These are phyloP conservation scores for Lanmaoa rubissima DNA, from an alignment of 768 basidiomycete genomes.

Conservation along the genomic window DNA sequence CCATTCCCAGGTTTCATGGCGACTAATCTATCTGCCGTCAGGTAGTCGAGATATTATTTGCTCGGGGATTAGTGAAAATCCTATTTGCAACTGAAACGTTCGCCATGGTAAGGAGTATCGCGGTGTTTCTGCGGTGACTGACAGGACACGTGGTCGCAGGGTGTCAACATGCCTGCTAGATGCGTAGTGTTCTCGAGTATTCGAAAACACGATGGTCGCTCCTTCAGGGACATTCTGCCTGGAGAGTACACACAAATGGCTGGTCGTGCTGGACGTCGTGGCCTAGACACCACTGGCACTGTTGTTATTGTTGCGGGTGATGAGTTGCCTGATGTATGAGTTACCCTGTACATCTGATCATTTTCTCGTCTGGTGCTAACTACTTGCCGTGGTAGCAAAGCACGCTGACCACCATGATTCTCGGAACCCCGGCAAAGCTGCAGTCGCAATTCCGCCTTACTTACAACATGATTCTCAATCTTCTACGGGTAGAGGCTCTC, in stretches of 20 bases:
- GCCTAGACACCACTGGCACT: constrained; percentile 91
- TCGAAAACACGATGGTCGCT: constrained; percentile 92
- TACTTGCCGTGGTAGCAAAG: constrained; percentile 49
- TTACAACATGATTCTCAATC: constrained; percentile 98
- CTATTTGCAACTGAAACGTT: constrained; percentile 99
- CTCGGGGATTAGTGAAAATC: constrained; percentile 92
- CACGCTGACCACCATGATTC: constrained; percentile 83
- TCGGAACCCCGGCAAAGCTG: constrained; percentile 89
- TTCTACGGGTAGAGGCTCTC: constrained; percentile 93
- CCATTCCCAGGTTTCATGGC: neutral
- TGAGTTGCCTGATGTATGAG: constrained; percentile 76
- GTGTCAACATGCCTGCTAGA: constrained; percentile 98
- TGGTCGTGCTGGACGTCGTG: constrained; percentile 94
- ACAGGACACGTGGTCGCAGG: constrained; percentile 45
- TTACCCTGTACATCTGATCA: constrained; percentile 6
- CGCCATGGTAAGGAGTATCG: constrained; percentile 71
- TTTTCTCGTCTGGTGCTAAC: neutral
- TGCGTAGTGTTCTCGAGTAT: constrained; percentile 96
- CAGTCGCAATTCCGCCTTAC: constrained; percentile 96
- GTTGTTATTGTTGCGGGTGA: constrained; percentile 88
- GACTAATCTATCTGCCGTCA: constrained; percentile 31
- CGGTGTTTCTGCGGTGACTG: constrained; percentile 7
- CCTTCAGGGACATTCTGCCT: constrained; percentile 85
- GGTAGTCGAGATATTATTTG: constrained; percentile 96
- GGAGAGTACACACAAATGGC: constrained; percentile 99